A percentile compares a stretch with the other conserved stretches of the same genome.
Conservation (phyloP, 2,329 filamentous ascomycete species). For the Fusarium transvaalense region DNA sequence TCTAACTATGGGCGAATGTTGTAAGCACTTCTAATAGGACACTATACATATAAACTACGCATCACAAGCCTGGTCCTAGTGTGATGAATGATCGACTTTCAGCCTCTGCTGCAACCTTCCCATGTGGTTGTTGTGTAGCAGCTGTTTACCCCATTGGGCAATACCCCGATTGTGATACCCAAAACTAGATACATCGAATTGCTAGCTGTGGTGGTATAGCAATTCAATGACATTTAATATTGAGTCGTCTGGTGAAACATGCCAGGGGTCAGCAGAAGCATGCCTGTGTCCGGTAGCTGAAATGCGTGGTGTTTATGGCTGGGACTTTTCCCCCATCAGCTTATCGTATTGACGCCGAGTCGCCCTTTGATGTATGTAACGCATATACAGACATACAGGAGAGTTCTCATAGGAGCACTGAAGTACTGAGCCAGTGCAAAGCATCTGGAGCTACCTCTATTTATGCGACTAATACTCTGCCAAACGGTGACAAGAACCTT, state of each 20-base stretch:
- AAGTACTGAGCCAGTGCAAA: not conserved
- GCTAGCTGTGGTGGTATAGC: slow-evolving; percentile 11
- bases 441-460: not conserved
- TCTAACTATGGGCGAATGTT: not conserved
- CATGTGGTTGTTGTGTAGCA: slow-evolving; percentile 30
- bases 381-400: not conserved
- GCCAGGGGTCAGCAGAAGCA: slow-evolving; percentile 13
- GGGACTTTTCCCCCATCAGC: slow-evolving; percentile 13
- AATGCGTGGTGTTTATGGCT: slow-evolving; percentile 18
- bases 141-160: slow-evolving; percentile 37
- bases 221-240: slow-evolving; percentile 11
- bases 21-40: not conserved
- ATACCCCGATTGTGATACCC: slow-evolving; percentile 33
- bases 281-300: slow-evolving; percentile 11
- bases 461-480: not conserved
- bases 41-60: not conserved
- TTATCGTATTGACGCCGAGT: slow-evolving; percentile 22
- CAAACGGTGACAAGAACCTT: not conserved
- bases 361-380: not conserved
- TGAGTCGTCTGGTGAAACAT: slow-evolving; percentile 24
- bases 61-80: slow-evolving; percentile 29
- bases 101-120: slow-evolving; percentile 28
- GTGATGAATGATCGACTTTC: slow-evolving; percentile 32
- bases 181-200: slow-evolving; percentile 28
- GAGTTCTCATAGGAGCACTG: not conserved